phyloP scores from a whole-genome alignment of 2,329 filamentous ascomycete species.

The Phialophora chinensis region DNA sequence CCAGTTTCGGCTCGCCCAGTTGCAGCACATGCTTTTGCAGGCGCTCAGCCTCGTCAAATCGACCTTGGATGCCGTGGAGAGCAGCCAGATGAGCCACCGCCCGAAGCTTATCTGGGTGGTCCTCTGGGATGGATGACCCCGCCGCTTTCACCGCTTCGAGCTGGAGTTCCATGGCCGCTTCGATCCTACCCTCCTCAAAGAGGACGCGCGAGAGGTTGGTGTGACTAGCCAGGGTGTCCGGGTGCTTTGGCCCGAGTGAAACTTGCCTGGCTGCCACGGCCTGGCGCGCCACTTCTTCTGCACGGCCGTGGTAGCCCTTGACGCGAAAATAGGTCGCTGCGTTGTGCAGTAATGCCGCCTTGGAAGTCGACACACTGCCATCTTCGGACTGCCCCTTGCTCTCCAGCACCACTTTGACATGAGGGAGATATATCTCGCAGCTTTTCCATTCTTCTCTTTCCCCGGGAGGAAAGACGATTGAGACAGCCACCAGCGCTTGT shows the following conservation, averaged over 20 bases:
- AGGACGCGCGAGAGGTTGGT: neutral
- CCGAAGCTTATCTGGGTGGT: neutral
- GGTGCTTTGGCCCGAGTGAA: neutral
- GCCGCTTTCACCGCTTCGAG: neutral
- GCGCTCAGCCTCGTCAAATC: neutral
- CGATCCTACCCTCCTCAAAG: neutral
- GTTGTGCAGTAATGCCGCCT: no score
- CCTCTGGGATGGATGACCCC: neutral
- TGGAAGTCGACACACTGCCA: no score
- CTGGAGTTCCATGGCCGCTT: neutral
- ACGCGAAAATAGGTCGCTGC: no score
- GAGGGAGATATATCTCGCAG: neutral
- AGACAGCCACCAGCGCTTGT: conserved; percentile 1
- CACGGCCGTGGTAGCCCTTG: no score
- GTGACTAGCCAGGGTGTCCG: neutral
- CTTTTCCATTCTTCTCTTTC: neutral
- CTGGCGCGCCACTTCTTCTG: no score
- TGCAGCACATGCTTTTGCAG: neutral
- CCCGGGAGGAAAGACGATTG: neutral
- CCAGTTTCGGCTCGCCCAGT: neutral
- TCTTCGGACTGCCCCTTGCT: no score
- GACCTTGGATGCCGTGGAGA: neutral
- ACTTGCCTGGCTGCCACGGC: no score
- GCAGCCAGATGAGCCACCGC: neutral
- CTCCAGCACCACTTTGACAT: neutral